phyloP scores from a whole-genome alignment of 768 basidiomycete genomes.

The Macrocybe gigantea region DNA sequence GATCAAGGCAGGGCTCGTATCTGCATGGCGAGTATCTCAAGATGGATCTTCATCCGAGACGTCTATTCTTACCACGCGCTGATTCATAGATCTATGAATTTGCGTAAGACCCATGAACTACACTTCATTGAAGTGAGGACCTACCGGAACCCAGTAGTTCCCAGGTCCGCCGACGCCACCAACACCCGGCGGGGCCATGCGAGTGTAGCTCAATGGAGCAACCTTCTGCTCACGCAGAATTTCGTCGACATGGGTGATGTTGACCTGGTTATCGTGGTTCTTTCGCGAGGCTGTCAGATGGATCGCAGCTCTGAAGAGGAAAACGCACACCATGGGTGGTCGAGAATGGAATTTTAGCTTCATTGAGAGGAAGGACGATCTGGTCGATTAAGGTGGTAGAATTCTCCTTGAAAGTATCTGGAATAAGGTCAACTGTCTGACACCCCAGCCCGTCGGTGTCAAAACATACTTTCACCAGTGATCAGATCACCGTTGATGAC shows the following conservation, averaged over 20 bases:
- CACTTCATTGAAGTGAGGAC: constrained; percentile 11
- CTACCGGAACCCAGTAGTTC: constrained; percentile 75
- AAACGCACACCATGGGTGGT: constrained; percentile 58
- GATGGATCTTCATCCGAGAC: constrained; percentile 19
- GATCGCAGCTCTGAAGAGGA: neutral
- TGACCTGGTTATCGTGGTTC: constrained; percentile 72
- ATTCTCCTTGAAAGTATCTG: constrained; percentile 65
- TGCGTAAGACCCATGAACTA: no score
- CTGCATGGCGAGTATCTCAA: constrained; percentile 15
- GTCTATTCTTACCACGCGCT: constrained; percentile 4
- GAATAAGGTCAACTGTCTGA: no score
- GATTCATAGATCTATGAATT: no score
- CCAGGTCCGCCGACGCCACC: constrained; percentile 60
- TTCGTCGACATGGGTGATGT: constrained; percentile 67
- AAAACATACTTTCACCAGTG: constrained; percentile 56
- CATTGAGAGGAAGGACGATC: constrained; percentile 56
- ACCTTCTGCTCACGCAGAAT: constrained; percentile 55
- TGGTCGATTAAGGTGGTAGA: constrained; percentile 61
- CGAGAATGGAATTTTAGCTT: constrained; percentile 55
- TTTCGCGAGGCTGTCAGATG: constrained; percentile 14
- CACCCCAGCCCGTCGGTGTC: no score
- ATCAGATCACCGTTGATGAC: constrained; percentile 72
- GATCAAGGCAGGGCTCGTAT: constrained; percentile 46
- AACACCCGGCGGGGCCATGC: constrained; percentile 51
- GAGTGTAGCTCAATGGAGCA: constrained; percentile 59